These are phyloP conservation scores for Leccinum laetum DNA, from an alignment of 1,284 basidiomycete genomes.

Conservation along the genomic window DNA sequence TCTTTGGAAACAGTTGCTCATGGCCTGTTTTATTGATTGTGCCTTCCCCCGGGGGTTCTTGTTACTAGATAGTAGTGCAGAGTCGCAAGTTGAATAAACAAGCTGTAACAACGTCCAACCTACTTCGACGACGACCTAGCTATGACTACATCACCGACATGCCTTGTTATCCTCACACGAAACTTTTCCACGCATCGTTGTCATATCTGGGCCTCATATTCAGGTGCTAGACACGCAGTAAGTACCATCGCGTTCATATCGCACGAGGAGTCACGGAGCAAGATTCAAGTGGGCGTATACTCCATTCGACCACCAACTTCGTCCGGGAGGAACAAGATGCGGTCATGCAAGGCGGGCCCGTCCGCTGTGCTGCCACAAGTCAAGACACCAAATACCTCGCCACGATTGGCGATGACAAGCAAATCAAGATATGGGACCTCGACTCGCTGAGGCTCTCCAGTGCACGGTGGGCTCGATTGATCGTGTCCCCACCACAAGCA, in stretches of 20 bases:
- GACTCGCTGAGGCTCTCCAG: constrained; percentile 55
- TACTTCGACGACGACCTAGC: neutral
- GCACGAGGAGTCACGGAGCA: constrained; percentile 11
- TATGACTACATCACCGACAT: constrained; percentile 11
- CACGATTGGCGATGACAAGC: constrained; percentile 79
- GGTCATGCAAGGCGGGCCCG: constrained; percentile 50
- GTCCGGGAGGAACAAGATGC: constrained; percentile 34
- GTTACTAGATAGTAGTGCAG: neutral
- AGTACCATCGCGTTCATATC: neutral
- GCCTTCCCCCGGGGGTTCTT: neutral
- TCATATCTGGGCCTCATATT: constrained; percentile 59
- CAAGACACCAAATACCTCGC: constrained; percentile 50
- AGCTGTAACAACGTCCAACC: neutral
- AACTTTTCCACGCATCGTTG: constrained; percentile 44
- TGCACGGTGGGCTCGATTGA: constrained; percentile 49
- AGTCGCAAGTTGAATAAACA: neutral
- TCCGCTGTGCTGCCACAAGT: constrained; percentile 63
- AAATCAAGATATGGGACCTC: constrained; percentile 72
- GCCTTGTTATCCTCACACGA: constrained; percentile 45
- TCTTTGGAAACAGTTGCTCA: too few species aligned
- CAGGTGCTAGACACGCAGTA: constrained; percentile 56
- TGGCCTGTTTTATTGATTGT: too few species aligned
- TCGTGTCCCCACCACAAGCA: constrained; percentile 37
- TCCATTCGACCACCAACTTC: constrained; percentile 43
- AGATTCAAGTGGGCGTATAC: constrained; percentile 54